Evolutionary conservation across 1,284 basidiomycete species (phyloP).

Genomic region (Cutaneotrichosporon sp.): DNA sequence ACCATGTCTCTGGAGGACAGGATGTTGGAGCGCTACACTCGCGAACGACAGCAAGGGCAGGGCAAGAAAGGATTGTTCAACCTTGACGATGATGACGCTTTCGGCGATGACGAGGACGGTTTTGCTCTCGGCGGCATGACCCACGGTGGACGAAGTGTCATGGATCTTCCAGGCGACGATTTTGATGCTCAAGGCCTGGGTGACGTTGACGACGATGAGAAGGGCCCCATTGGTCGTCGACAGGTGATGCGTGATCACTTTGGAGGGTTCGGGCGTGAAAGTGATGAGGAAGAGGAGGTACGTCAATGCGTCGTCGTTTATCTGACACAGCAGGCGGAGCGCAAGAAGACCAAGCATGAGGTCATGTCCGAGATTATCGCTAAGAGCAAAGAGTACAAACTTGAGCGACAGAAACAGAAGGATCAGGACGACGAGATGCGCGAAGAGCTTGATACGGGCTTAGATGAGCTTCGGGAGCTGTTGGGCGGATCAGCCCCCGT

Average conservation of each 20-base stretch:
- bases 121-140: constrained; percentile 57
- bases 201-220: constrained; percentile 68
- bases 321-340: constrained; percentile 41
- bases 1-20: constrained; percentile 88
- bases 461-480: constrained; percentile 74
- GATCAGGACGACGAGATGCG: constrained; percentile 83
- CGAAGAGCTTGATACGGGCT: constrained; percentile 80
- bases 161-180: constrained; percentile 66
- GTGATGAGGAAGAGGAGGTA: constrained; percentile 52
- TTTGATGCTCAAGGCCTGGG: constrained; percentile 73
- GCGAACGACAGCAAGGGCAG: constrained; percentile 61
- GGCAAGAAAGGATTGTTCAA: constrained; percentile 83
- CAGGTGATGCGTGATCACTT: constrained; percentile 71
- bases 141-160: constrained; percentile 84
- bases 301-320: constrained; percentile 15
- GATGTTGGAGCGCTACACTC: constrained; percentile 94
- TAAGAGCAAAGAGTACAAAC: constrained; percentile 90
- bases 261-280: constrained; percentile 70
- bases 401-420: constrained; percentile 68
- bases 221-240: constrained; percentile 62
- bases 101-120: constrained; percentile 54
- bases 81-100: constrained; percentile 61
- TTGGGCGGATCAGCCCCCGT: constrained; percentile 60
- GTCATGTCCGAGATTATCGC: constrained; percentile 98
- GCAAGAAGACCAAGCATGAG: constrained; percentile 88